These are phyloP conservation scores for Oenanthe sinensis DNA, from an alignment of 129 eudicot genomes.

Conservation along the genomic window DNA sequence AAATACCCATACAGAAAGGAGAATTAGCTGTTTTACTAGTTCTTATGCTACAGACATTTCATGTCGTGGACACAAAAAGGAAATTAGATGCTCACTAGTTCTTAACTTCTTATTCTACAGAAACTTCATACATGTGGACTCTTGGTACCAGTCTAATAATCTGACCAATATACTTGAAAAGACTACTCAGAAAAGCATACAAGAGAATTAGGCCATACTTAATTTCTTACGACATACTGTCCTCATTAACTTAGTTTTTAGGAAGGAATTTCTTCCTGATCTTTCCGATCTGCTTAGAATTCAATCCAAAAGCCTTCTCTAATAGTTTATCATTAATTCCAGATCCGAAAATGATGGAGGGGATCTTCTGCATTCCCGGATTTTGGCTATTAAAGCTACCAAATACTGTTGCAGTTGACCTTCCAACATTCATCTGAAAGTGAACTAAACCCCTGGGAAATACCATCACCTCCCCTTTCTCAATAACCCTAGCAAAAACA, in stretches of 20 bases:
- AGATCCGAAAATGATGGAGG: slow-evolving; percentile 32
- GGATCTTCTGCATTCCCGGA: slow-evolving; percentile 36
- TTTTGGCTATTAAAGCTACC: slow-evolving; percentile 46
- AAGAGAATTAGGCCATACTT: neutral
- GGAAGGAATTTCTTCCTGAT: slow-evolving; percentile 38
- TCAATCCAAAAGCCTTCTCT: slow-evolving; percentile 41
- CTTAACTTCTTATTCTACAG: neutral
- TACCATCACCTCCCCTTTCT: slow-evolving; percentile 41
- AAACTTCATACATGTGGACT: neutral
- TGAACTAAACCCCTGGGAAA: slow-evolving; percentile 42
- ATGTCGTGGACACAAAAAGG: neutral
- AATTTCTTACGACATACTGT: too few relatives aligned
- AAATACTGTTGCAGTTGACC: slow-evolving; percentile 24
- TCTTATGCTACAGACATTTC: neutral
- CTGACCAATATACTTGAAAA: neutral
- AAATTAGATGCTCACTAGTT: neutral
- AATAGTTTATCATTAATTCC: slow-evolving; percentile 34
- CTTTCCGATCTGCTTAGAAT: slow-evolving; percentile 12
- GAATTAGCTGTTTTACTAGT: neutral
- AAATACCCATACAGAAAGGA: neutral
- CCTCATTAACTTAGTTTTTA: slow-evolving; percentile 8
- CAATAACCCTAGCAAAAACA: slow-evolving; percentile 34
- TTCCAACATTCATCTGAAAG: slow-evolving; percentile 47
- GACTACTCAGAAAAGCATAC: neutral
- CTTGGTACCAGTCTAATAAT: neutral